phyloP scores from a whole-genome alignment of 768 basidiomycete species.

The Agrocybe pediades region DNA sequence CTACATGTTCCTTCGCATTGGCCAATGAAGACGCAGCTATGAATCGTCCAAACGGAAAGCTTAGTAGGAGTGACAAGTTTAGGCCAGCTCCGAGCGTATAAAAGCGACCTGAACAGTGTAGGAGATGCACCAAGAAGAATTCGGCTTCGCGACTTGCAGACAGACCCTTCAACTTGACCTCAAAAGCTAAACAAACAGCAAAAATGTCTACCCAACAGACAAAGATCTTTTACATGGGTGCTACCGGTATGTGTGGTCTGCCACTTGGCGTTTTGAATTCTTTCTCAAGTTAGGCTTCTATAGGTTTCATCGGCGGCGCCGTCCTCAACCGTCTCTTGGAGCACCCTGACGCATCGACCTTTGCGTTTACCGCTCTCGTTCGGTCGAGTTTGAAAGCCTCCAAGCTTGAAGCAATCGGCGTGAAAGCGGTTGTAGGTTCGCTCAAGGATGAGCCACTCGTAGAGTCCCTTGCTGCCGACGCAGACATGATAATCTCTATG shows the following conservation, averaged over 20 bases:
- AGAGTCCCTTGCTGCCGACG: slow-evolving; percentile 38
- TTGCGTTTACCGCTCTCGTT: slow-evolving; percentile 46
- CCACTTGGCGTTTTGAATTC: too few species aligned
- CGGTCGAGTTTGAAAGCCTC: slow-evolving; percentile 46
- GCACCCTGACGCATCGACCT: slow-evolving; percentile 31
- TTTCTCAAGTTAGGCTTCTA: too few species aligned
- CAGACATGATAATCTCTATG: slow-evolving; percentile 39
- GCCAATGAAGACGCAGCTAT: too few species aligned
- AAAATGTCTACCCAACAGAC: not conserved
- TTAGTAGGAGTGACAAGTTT: too few species aligned
- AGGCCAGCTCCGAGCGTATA: too few species aligned
- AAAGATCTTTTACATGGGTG: not conserved
- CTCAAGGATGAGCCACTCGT: slow-evolving; percentile 33
- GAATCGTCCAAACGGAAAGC: too few species aligned
- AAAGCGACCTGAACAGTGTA: too few species aligned
- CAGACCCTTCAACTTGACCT: too few species aligned
- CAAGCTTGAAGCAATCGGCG: slow-evolving; percentile 35
- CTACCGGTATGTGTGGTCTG: not conserved
- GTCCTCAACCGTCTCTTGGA: slow-evolving; percentile 41
- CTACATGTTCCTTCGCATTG: too few species aligned
- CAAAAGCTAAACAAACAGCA: not conserved
- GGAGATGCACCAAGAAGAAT: too few species aligned
- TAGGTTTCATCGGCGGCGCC: slow-evolving; percentile 52
- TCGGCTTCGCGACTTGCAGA: too few species aligned
- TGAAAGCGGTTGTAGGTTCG: slow-evolving; percentile 44